Evolutionary conservation across 441 rosid species (phyloP).

Genomic region (Melastoma candidum): DNA sequence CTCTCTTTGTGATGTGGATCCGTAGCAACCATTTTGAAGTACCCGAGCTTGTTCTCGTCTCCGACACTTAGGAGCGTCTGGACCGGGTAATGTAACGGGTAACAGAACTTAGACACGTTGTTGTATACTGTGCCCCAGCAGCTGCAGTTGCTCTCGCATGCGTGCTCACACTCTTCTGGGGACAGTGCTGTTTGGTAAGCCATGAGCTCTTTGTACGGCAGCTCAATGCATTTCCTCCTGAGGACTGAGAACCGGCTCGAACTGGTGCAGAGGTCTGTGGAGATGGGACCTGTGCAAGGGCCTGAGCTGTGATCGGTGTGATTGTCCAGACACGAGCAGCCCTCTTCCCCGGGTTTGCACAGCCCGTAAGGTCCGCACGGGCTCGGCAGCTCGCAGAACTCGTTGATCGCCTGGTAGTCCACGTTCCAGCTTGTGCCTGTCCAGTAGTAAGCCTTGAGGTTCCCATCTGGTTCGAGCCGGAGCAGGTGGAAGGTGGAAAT

Average conservation of each 20-base stretch:
- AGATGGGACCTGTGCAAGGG: slow-evolving; percentile 21
- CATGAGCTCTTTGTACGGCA: slow-evolving; percentile 68
- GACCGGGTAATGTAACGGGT: slow-evolving; percentile 70
- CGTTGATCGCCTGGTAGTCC: slow-evolving; percentile 60
- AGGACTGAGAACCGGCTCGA: slow-evolving; percentile 25
- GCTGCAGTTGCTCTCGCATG: slow-evolving; percentile 52
- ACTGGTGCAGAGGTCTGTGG: slow-evolving; percentile 36
- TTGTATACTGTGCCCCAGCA: slow-evolving; percentile 77
- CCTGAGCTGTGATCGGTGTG: slow-evolving; percentile 29
- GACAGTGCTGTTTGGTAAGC: slow-evolving; percentile 36
- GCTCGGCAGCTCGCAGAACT: slow-evolving; percentile 57
- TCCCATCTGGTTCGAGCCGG: slow-evolving; percentile 76
- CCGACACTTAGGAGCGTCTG: slow-evolving; percentile 43
- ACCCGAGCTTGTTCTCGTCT: slow-evolving; percentile 55
- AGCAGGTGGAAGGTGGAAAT: slow-evolving; percentile 37
- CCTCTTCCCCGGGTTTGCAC: slow-evolving; percentile 39
- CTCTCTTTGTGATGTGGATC: slow-evolving; percentile 9
- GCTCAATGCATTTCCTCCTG: slow-evolving; percentile 55
- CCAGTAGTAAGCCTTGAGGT: slow-evolving; percentile 69
- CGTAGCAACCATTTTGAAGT: slow-evolving; percentile 33
- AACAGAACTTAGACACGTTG: slow-evolving; percentile 76
- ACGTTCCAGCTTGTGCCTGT: slow-evolving; percentile 46
- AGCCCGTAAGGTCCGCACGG: slow-evolving; percentile 71
- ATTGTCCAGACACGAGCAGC: slow-evolving; percentile 74
- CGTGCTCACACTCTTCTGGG: slow-evolving; percentile 36